Evolutionary conservation across 352 stramenopile species (phyloP).

Genomic region (Globisporangium acanthophoron): DNA sequence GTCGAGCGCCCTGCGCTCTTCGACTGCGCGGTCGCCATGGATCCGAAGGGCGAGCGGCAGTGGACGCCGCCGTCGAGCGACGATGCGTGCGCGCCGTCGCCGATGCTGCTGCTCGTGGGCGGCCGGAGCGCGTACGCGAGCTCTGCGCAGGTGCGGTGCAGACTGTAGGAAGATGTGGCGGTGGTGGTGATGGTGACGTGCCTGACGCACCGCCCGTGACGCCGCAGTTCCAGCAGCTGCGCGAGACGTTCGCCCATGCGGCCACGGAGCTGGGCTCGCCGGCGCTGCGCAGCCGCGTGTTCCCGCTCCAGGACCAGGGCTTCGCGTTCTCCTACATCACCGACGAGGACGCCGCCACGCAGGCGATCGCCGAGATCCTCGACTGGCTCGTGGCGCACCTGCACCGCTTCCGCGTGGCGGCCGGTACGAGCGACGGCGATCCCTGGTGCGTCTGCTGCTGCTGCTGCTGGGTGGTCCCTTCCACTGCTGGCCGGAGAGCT

Average conservation of each 20-base stretch:
- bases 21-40: conserved; percentile 71
- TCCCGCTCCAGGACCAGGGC: conserved; percentile 66
- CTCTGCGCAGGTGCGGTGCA: conserved; percentile 48
- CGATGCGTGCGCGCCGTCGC: conserved; percentile 15
- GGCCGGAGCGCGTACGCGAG: conserved; percentile 55
- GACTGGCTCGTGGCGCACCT: conserved; percentile 83
- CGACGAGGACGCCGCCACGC: conserved; percentile 84
- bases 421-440: conserved; percentile 72
- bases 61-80: conserved; percentile 19
- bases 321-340: conserved; percentile 89
- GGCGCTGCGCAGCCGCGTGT: conserved; percentile 35
- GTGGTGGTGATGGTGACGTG: too few relatives aligned
- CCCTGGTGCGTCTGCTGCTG: conserved; percentile 33
- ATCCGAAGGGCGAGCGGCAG: conserved; percentile 42
- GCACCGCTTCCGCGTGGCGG: conserved; percentile 73
- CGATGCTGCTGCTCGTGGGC: conserved; percentile 61
- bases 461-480: neutral
- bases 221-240: conserved; percentile 45
- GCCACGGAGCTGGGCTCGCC: conserved; percentile 15
- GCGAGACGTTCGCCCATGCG: conserved; percentile 26
- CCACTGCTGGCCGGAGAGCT: neutral
- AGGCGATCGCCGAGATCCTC: conserved; percentile 78
- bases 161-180: neutral
- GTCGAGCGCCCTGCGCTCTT: conserved; percentile 32
- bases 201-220: neutral